A percentile compares a stretch with the other conserved stretches of the same genome.
Conservation (phyloP, 1,284 basidiomycete genomes). For the Ganoderma lingzhi region DNA sequence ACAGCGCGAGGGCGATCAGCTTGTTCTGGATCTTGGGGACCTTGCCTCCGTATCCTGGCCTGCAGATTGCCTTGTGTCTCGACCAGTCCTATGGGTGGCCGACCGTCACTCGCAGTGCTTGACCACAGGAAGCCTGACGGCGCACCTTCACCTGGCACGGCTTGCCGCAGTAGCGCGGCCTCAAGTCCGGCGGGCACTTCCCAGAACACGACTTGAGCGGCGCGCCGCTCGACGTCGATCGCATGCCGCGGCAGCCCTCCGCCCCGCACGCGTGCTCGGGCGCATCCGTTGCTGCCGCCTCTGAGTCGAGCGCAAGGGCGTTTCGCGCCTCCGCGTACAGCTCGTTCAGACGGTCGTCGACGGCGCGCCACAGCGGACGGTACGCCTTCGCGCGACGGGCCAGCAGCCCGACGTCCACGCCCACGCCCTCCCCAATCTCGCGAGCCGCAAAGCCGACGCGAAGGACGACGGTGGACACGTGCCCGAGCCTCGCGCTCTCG, state of each 20-base stretch:
- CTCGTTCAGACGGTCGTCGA: slow-evolving; percentile 12
- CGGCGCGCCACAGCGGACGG: slow-evolving; percentile 21
- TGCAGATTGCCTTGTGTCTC: neutral
- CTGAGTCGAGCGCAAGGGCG: neutral
- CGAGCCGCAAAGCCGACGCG: slow-evolving; percentile 13
- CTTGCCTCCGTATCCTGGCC: neutral
- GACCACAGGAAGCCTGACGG: too few species aligned
- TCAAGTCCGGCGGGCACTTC: neutral
- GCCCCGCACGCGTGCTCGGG: neutral
- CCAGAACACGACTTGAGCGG: neutral
- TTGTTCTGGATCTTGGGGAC: neutral
- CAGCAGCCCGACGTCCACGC: slow-evolving; percentile 12
- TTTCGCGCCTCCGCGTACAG: slow-evolving; percentile 17
- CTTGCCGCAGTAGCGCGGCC: slow-evolving; percentile 1
- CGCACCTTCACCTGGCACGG: slow-evolving; percentile 3
- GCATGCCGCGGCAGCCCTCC: neutral
- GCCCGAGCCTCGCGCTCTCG: too few species aligned
- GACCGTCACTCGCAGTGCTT: neutral
- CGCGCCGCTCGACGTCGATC: neutral
- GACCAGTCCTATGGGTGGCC: neutral
- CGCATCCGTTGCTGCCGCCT: neutral
- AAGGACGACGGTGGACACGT: too few species aligned
- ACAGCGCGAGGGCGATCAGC: neutral
- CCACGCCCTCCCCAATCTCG: slow-evolving; percentile 17
- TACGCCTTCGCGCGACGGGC: slow-evolving; percentile 9